These are phyloP conservation scores for Solanum chiquidenum DNA, from an alignment of 257 asterid species.

Conservation along the genomic window DNA sequence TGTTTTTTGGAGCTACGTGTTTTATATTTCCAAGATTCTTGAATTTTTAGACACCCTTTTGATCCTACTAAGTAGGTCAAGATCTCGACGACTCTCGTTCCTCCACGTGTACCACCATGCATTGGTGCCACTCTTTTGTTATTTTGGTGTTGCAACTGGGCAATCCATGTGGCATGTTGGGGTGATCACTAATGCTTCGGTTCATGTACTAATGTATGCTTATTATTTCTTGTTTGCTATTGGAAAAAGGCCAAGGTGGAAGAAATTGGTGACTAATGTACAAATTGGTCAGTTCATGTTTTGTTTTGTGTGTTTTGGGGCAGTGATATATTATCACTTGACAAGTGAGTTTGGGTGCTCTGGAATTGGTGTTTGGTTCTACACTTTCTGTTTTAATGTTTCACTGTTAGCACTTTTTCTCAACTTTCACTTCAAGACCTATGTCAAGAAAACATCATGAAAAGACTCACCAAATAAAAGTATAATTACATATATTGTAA, in stretches of 20 bases:
- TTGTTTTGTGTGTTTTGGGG: conserved; percentile 46
- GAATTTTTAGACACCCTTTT: conserved; percentile 66
- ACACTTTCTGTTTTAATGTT: conserved; percentile 55
- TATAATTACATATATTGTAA: neutral
- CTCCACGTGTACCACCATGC: conserved; percentile 94
- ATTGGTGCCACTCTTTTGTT: conserved; percentile 60
- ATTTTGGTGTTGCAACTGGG: conserved; percentile 31
- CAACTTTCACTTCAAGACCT: conserved; percentile 56
- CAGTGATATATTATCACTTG: conserved; percentile 60
- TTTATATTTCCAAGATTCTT: conserved; percentile 62
- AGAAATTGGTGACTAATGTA: conserved; percentile 57
- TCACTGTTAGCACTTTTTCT: conserved; percentile 61
- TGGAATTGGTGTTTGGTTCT: conserved; percentile 66
- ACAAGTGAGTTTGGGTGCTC: conserved; percentile 49
- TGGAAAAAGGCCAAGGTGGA: conserved; percentile 70
- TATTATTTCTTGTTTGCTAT: conserved; percentile 52
- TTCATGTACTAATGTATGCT: conserved; percentile 77
- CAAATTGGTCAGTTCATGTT: conserved; percentile 72
- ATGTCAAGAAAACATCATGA: conserved; percentile 15
- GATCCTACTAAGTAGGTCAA: conserved; percentile 36
- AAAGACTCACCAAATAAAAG: neutral
- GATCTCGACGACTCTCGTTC: conserved; percentile 52
- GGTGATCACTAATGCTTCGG: conserved; percentile 59
- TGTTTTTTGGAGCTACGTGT: conserved; percentile 72
- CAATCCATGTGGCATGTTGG: conserved; percentile 79